Conservation (phyloP, 169 alveolate species). For the Plasmodium gallinaceum region DNA sequence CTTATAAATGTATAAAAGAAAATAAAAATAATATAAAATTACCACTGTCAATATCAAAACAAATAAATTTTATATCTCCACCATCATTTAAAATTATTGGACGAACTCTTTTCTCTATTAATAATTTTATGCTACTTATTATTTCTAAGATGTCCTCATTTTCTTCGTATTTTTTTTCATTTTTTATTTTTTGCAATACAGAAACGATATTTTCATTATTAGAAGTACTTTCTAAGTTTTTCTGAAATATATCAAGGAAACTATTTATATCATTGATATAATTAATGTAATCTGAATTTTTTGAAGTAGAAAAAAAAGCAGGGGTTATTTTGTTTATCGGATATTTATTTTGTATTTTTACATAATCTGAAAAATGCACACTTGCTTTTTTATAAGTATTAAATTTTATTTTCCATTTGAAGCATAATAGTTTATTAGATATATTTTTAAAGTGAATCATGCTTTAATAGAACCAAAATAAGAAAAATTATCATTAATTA, state of each 20-base stretch:
- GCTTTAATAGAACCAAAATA: conserved; percentile 7
- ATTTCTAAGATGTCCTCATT: conserved; percentile 78
- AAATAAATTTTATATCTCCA: conserved; percentile 83
- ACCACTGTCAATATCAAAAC: conserved; percentile 84
- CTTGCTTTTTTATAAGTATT: conserved; percentile 31
- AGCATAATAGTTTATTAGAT: conserved; percentile 10
- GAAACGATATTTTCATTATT: conserved; percentile 46
- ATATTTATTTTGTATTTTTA: conserved; percentile 28
- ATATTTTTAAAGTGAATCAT: conserved; percentile 66
- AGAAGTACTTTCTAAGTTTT: conserved; percentile 24
- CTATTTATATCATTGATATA: conserved; percentile 59
- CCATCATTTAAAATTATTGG: conserved; percentile 87
- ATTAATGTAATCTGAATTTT: conserved; percentile 58
- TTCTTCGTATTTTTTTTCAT: conserved; percentile 48
- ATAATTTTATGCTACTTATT: conserved; percentile 82
- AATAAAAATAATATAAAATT: conserved; percentile 2
- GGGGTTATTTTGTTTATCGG: conserved; percentile 10
- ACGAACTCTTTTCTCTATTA: conserved; percentile 84
- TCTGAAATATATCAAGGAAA: conserved; percentile 48
- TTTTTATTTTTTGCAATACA: conserved; percentile 70
- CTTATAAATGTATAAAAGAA: background rate
- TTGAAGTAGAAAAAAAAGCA: conserved; percentile 30
- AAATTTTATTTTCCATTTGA: conserved; percentile 23
- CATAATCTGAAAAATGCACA: conserved; percentile 51
- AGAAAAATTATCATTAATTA: conserved; percentile 3